Base-by-base conservation (phyloP, 345 rosid genomes). In the Syzygium aqueum region DNA sequence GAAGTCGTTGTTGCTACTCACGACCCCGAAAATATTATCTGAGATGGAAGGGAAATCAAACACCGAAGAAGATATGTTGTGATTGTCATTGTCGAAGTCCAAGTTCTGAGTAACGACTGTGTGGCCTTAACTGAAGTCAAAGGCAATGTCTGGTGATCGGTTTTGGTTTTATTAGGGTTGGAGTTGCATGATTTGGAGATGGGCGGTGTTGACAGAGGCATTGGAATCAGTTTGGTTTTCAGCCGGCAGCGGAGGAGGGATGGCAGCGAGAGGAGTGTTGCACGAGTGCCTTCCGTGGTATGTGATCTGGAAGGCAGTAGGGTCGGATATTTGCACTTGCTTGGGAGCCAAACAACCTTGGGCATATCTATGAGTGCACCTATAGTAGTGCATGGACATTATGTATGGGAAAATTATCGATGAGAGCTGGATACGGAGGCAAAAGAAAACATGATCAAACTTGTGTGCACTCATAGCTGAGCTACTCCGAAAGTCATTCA, bases 321-420 rank as follows among this genome's bases (percentile, higher is more conserved):
- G 96, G 86, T 95, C 94, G 16, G 96, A 94, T 91, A 95, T 91
- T 85, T 97, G 99, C 50, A 96, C 96, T 90, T 96, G 96, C 92
- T 96, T 97, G 7, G 96, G 96, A 5, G 99, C 98, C 90, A 90
- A 89, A 89, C 99, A 96, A 78, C 95, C 94, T 89, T 92, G 96
- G 23, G 89, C 87, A 77, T 92, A 92, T 85, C 98, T 91, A 54
- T 94, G 92, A 27, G 95, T 94, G 90, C 99, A 97, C 90, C 97
- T 93, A 87, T 94, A 97, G 85, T 96, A 97, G 86, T 96, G 96
- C 73, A 98, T 97, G 94, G 85, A 84, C 53, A 17, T 27, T 30
- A 27, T 53, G 84, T 12, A 65, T 43, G 17, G 46, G 46, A 43
- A 43, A 43, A 59, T 67, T n/a, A 28, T 50, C 37, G 53, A 85